Base-by-base conservation (phyloP, 2,329 filamentous ascomycete species). In the Dactylellina haptotyla region DNA sequence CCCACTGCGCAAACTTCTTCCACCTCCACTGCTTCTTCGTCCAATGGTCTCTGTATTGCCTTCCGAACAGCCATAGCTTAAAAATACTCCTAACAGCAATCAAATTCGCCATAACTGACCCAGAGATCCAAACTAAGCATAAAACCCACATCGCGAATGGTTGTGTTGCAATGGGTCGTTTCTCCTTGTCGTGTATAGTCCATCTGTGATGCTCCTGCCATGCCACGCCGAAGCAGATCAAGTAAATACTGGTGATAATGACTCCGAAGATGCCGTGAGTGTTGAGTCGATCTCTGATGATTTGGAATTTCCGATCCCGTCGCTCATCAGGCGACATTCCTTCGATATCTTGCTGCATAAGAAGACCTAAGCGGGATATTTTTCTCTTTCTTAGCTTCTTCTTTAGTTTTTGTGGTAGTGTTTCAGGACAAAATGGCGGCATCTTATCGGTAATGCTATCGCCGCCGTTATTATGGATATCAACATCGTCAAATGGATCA, bases 151-250 rank as follows among this genome's bases (percentile, higher is more conserved):
- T 56, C 1, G 56, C 48, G 25, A 54, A 69, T 9, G 56, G 54
- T 4, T 53, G 37, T 5, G 25, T 39, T 9, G n/a, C n/a, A 8
- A 23, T 3, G 0, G 56, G 46, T 16, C 48, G 26, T 25, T 34
- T 37, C 18, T 69, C 56, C 14, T 16, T 34, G 16, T 69, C 54
- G 18, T 56, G 48, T 4, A 25, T 16, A 14, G 54, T 56, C 45
- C 56, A 69, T 9, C 46, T 12, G 16, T 69, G 64, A 14, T 61
- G 46, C 50, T 61, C 56, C 18, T 69, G 56, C 64, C 46, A 62
- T 2, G 64, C 43, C 5, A 69, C 30, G 18, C 56, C 54, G 45
- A 69, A 69, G 25, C 56, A 59, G 1, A 59, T 41, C 4, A 67
- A 26, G 30, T 67, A 67, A 16, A 67, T 28, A 2, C 45, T 30